Evolutionary conservation across 2,329 filamentous ascomycete genomes (phyloP).

Genomic region (Stagonosporopsis vannaccii): DNA sequence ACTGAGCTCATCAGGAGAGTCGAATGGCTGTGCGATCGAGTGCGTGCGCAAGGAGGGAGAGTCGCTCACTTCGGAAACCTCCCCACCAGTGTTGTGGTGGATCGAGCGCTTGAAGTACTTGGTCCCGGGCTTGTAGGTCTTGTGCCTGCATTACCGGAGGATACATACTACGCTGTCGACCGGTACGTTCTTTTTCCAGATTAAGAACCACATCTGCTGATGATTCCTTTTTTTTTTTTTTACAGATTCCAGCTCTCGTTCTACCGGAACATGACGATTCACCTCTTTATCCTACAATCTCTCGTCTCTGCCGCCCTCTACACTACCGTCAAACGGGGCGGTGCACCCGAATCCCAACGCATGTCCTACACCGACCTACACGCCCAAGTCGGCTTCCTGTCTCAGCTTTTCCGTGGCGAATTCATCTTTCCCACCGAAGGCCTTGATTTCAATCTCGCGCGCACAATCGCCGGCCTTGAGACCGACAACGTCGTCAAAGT

Average conservation of each 20-base stretch:
- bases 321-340: conserved; percentile 86
- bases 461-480: conserved; percentile 79
- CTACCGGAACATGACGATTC: conserved; percentile 99
- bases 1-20: conserved; percentile 84
- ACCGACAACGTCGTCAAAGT: conserved; percentile 78
- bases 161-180: conserved; percentile 93
- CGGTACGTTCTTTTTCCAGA: conserved; percentile 51
- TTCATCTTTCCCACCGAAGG: conserved; percentile 96
- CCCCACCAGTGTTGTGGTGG: conserved; percentile 81
- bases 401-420: conserved; percentile 88
- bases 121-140: conserved; percentile 87
- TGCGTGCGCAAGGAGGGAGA: conserved; percentile 84
- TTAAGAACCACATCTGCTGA: conserved; percentile 6
- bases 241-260: conserved; percentile 88
- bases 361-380: conserved; percentile 77
- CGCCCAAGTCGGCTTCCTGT: conserved; percentile 86
- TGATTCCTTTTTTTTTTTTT: no score
- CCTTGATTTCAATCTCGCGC: conserved; percentile 78
- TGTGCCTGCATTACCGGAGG: conserved; percentile 81
- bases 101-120: conserved; percentile 88
- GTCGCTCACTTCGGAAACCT: conserved; percentile 91
- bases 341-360: conserved; percentile 80
- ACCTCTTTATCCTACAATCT: conserved; percentile 93
- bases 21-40: conserved; percentile 85
- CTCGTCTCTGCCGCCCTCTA: conserved; percentile 92